phyloP scores from a whole-genome alignment of 2,329 filamentous ascomycete species.

The Ophidiomyces ophidiicola region DNA sequence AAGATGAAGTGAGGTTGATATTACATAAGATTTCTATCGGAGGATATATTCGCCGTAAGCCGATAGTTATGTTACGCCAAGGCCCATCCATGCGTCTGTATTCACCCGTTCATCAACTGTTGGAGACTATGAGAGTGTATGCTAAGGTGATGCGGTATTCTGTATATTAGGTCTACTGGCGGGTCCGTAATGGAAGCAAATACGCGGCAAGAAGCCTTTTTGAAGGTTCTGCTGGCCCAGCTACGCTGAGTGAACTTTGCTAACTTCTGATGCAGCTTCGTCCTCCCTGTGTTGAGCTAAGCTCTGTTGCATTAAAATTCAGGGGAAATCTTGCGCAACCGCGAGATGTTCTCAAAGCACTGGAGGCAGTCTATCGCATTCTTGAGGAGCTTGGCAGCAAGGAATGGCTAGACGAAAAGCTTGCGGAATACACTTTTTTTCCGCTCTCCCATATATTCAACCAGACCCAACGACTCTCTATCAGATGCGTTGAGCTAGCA shows the following conservation, averaged over 20 bases:
- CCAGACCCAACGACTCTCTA: slow-evolving; percentile 57
- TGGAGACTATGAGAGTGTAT: too few relatives aligned
- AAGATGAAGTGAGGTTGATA: too few relatives aligned
- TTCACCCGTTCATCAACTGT: too few relatives aligned
- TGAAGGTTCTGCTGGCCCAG: slow-evolving; percentile 23
- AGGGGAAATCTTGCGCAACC: slow-evolving; percentile 35
- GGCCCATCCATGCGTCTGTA: too few relatives aligned
- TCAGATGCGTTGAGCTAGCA: slow-evolving; percentile 57
- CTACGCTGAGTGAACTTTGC: neutral
- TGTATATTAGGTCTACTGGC: too few relatives aligned
- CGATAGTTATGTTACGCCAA: too few relatives aligned
- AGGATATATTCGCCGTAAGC: too few relatives aligned
- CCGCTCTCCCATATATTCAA: slow-evolving; percentile 79
- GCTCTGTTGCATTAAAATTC: slow-evolving; percentile 42
- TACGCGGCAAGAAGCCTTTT: slow-evolving; percentile 32
- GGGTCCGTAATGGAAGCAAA: too few relatives aligned
- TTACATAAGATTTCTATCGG: too few relatives aligned
- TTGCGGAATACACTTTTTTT: slow-evolving; percentile 92
- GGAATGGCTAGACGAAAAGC: slow-evolving; percentile 55
- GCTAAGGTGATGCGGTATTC: too few relatives aligned
- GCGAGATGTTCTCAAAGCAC: slow-evolving; percentile 37
- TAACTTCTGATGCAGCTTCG: slow-evolving; percentile 38
- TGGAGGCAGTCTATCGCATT: slow-evolving; percentile 34
- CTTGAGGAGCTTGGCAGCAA: slow-evolving; percentile 31
- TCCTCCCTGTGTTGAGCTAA: slow-evolving; percentile 46